Conservation (phyloP, 345 rosid species). For the Cardamine occulta region DNA sequence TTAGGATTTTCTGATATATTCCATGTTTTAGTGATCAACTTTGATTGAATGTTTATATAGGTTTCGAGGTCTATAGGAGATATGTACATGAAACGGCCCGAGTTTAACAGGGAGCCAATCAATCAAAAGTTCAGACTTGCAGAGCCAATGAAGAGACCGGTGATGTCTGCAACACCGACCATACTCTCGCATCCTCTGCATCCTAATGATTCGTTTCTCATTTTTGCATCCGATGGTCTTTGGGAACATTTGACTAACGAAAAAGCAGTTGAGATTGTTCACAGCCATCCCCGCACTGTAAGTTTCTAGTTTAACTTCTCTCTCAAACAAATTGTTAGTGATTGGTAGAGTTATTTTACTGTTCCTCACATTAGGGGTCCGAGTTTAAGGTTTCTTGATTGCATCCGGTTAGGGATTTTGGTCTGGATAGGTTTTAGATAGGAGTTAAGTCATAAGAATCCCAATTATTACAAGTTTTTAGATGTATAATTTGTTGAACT, state of each 20-base stretch:
- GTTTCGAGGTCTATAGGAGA: conserved; percentile 91
- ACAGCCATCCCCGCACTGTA: conserved; percentile 74
- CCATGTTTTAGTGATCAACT: not conserved
- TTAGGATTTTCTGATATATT: not conserved
- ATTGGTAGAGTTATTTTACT: not conserved
- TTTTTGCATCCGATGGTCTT: conserved; percentile 95
- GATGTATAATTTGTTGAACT: not conserved
- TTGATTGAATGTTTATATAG: conserved; percentile 47
- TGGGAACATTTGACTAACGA: conserved; percentile 94
- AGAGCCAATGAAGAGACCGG: conserved; percentile 75
- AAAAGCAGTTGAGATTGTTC: conserved; percentile 87
- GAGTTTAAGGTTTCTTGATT: not conserved
- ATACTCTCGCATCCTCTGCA: conserved; percentile 69
- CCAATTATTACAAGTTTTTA: not conserved
- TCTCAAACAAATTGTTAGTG: not conserved
- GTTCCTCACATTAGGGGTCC: not conserved
- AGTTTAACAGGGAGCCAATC: conserved; percentile 68
- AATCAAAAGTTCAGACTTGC: conserved; percentile 74
- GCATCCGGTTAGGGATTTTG: not conserved
- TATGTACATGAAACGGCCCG: conserved; percentile 75
- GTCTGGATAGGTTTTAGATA: not conserved
- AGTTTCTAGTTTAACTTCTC: conserved; percentile 43
- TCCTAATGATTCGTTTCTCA: conserved; percentile 84
- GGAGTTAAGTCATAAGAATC: not conserved
- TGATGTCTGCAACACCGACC: conserved; percentile 73